Base-by-base conservation (phyloP, 352 stramenopile species). In the Phytophthora vignae region DNA sequence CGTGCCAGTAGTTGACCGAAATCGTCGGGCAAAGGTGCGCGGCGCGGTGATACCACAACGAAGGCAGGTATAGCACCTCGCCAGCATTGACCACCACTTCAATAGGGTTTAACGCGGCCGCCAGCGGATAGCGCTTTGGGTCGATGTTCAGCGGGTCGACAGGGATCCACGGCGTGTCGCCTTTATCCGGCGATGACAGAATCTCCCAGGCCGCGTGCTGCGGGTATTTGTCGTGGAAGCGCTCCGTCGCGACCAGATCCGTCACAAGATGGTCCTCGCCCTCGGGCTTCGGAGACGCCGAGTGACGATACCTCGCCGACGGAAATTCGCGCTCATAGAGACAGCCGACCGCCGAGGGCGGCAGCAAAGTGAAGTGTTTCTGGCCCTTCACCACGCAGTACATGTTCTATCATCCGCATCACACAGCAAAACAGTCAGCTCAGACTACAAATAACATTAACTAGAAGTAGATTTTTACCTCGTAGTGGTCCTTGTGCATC, bases 401-500 rank as follows among this genome's bases (percentile, higher is more conserved):
- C 77, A 99, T 93, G 77, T 99, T 99, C 85, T 95, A 71, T 10
- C 15, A 70, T 14, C 48, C 46, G 60, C 17, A 21, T 10, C 42
- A 19, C 48, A 11, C 48, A 11, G 22, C 42, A 29, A 33, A 17
- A 33, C 38, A 22, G 60, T 67, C 27, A 27, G 46, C 12, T 60
- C 27, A 71, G 29, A 2, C 29, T 21, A 61, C 4, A 3, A 12
- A 63, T 2, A 61, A 19, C 33, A 29, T 4, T 1, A 50, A 3
- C 12, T 56, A 58, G 29, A 36, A 10, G 22, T 7, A 36, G 29
- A 11, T 36, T 36, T 7, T 8, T 52, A 93, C 88, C 84, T 99
- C 97, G 64, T 99, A 99, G 73, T 98, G 93, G 78, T 99, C 98
- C 72, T 99, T 99, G 85, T 99, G 98, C 87, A 99, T 95, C 8